These are phyloP conservation scores for Crucibulum laeve DNA, from an alignment of 768 basidiomycete species.

Conservation along the genomic window DNA sequence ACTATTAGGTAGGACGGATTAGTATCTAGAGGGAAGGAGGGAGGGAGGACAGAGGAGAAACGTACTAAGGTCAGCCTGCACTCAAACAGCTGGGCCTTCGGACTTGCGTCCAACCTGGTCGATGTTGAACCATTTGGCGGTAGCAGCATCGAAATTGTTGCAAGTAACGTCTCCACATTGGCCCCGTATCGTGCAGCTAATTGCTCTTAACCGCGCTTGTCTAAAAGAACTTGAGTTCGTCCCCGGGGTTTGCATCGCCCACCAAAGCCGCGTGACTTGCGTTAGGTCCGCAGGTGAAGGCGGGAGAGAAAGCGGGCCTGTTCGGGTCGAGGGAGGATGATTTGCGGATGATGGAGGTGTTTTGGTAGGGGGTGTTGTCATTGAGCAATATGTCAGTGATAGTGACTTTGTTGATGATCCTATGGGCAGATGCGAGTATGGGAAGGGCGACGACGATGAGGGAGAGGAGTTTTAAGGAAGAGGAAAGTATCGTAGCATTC, in stretches of 20 bases:
- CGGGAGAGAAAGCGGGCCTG: slow-evolving; percentile 54
- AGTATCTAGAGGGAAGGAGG: background rate
- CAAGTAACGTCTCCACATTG: slow-evolving; percentile 54
- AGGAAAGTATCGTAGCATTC: background rate
- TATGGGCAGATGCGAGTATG: slow-evolving; percentile 39
- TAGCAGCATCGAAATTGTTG: slow-evolving; percentile 50
- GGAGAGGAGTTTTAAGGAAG: slow-evolving; percentile 8
- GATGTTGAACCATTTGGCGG: slow-evolving; percentile 76
- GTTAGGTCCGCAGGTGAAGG: slow-evolving; percentile 56
- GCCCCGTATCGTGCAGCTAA: slow-evolving; percentile 57
- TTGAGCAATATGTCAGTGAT: slow-evolving; percentile 33
- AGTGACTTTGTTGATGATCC: slow-evolving; percentile 32
- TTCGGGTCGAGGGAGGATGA: slow-evolving; percentile 32
- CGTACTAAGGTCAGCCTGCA: slow-evolving; percentile 50
- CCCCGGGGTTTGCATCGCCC: slow-evolving; percentile 59
- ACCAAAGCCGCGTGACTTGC: slow-evolving; percentile 45
- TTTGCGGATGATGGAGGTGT: slow-evolving; percentile 35
- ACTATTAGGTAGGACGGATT: slow-evolving; percentile 18
- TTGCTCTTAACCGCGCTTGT: slow-evolving; percentile 33
- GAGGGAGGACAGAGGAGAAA: slow-evolving; percentile 11
- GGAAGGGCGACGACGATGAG: slow-evolving; percentile 27
- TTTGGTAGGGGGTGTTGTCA: slow-evolving; percentile 22
- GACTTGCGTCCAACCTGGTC: slow-evolving; percentile 42
- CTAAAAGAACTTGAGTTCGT: slow-evolving; percentile 53
- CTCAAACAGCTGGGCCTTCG: slow-evolving; percentile 43